Percentiles rank a stretch among this genome's conserved stretches.
Conservation (phyloP, 441 rosid species). For the Oxalis stricta region DNA sequence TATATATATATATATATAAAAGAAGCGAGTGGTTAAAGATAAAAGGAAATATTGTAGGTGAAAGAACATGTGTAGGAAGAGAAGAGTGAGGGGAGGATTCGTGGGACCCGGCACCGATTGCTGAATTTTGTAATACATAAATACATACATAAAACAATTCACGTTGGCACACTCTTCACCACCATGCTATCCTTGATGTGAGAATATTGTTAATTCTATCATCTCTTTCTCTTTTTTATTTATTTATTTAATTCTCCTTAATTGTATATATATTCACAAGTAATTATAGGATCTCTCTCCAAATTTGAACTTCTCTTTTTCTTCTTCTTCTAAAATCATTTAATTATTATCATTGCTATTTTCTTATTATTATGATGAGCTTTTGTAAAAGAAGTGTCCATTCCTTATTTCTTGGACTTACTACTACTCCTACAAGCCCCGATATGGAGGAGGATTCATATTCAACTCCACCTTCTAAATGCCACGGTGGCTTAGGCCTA, state of each 20-base stretch:
- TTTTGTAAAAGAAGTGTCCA: constrained; percentile 39
- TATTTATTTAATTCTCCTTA: not conserved
- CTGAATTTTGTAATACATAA: too few species aligned
- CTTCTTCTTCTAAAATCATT: not conserved
- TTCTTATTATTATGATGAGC: constrained; percentile 25
- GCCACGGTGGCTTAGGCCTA: constrained; percentile 23
- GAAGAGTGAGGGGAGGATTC: too few species aligned
- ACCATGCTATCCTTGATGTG: constrained; percentile 21
- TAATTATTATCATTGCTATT: not conserved
- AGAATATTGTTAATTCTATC: constrained; percentile 31
- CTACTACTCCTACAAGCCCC: not conserved
- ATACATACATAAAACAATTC: constrained; percentile 28
- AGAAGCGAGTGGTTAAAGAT: too few species aligned
- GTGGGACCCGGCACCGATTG: constrained; percentile 44
- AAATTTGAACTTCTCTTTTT: not conserved
- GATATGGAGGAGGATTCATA: not conserved
- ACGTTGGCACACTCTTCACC: constrained; percentile 33
- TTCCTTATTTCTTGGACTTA: constrained; percentile 21
- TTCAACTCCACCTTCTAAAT: constrained; percentile 1
- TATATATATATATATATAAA: too few species aligned
- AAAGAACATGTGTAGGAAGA: too few species aligned
- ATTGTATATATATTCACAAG: not conserved
- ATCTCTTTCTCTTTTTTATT: constrained; percentile 1
- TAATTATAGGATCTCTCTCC: too few species aligned
- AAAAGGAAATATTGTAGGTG: too few species aligned